phyloP scores from a whole-genome alignment of 2,329 filamentous ascomycete genomes.

The Penicillium brasilianum region DNA sequence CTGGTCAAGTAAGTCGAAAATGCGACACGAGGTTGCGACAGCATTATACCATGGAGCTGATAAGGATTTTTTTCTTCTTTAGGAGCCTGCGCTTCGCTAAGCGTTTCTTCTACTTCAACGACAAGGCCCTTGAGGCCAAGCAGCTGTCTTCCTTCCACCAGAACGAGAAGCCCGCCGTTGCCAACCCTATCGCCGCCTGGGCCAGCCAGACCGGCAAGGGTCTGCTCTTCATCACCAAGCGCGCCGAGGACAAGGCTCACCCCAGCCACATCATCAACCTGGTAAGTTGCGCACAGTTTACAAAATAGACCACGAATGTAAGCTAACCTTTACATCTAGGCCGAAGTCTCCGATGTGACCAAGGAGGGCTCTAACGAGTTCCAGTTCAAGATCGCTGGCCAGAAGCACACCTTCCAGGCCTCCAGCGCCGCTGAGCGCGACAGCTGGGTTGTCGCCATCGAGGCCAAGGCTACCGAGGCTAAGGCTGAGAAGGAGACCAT shows the following conservation, averaged over 20 bases:
- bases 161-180: conserved; percentile 81
- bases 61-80: conserved; percentile 35
- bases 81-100: conserved; percentile 91
- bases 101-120: conserved; percentile 88
- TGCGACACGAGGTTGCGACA: conserved; percentile 4
- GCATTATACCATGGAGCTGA: background rate
- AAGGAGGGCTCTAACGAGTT: conserved; percentile 82
- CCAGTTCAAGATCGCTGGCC: conserved; percentile 78
- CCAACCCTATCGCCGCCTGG: conserved; percentile 84
- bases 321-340: conserved; percentile 43
- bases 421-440: conserved; percentile 75
- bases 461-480: conserved; percentile 83
- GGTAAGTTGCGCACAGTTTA: conserved; percentile 58
- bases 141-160: conserved; percentile 78
- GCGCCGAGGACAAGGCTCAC: conserved; percentile 76
- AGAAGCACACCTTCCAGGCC: conserved; percentile 96
- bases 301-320: too few relatives aligned
- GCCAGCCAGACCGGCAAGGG: conserved; percentile 93
- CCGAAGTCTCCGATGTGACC: conserved; percentile 72
- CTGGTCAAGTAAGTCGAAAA: conserved; percentile 77
- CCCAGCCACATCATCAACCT: conserved; percentile 84
- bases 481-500: conserved; percentile 60
- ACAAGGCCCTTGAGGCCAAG: conserved; percentile 74
- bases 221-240: conserved; percentile 88
- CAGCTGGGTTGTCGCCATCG: conserved; percentile 86